Evolutionary conservation across 2,329 filamentous ascomycete species (phyloP).

Genomic region (Aspergillus udagawae): DNA sequence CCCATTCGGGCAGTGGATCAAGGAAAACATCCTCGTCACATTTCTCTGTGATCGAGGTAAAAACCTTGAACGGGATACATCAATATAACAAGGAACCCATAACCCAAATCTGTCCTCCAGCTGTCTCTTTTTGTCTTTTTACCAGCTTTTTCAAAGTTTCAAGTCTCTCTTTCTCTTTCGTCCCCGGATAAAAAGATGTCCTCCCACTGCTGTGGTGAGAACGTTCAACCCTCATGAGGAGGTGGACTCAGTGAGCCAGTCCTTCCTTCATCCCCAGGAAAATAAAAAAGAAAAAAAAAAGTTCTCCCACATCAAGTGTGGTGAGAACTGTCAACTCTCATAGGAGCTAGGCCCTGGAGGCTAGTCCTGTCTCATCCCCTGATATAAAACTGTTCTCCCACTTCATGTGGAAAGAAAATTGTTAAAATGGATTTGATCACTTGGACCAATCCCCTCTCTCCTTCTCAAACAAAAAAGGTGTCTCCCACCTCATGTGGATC

Average conservation of each 20-base stretch:
- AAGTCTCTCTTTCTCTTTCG: not conserved
- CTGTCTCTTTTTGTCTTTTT: not conserved
- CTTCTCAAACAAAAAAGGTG: not conserved
- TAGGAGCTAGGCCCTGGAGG: no score
- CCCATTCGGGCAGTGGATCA: constrained; percentile 19
- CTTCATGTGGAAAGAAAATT: not conserved
- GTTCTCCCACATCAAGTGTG: no score
- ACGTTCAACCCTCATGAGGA: not conserved
- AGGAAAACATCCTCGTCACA: constrained; percentile 17
- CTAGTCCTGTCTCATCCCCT: no score
- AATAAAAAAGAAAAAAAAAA: no score
- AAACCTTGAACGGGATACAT: constrained; percentile 17
- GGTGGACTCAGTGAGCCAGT: not conserved
- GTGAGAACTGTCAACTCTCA: no score
- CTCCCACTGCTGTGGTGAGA: not conserved
- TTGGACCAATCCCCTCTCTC: not conserved
- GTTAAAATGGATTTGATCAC: not conserved
- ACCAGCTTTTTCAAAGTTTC: not conserved
- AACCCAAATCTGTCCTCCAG: not conserved
- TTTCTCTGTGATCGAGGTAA: constrained; percentile 11
- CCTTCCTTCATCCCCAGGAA: not conserved
- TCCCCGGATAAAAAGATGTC: not conserved
- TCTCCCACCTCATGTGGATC: not conserved
- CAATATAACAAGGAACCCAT: not conserved
- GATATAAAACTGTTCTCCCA: not conserved